Evolutionary conservation across 257 asterid genomes (phyloP).

Genomic region (Ilex asprella): DNA sequence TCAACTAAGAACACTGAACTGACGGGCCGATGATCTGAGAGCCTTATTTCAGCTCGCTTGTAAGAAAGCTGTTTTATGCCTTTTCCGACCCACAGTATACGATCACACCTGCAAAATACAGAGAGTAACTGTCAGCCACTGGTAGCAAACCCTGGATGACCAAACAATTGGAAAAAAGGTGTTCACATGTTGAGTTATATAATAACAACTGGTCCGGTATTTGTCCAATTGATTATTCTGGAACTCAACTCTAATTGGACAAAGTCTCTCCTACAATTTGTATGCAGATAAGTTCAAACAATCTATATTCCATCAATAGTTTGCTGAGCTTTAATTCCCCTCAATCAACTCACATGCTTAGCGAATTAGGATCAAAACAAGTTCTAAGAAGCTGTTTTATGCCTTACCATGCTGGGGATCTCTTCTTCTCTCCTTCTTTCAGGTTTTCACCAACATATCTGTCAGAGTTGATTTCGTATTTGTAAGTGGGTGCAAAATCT

Average conservation of each 20-base stretch:
- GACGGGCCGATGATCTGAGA: constrained; percentile 90
- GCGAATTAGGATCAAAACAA: too few species aligned
- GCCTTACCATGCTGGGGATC: constrained; percentile 93
- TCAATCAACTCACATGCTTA: too few species aligned
- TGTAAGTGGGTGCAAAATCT: constrained; percentile 88
- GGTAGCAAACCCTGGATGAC: too few species aligned
- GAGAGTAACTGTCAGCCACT: background rate
- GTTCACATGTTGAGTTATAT: too few species aligned
- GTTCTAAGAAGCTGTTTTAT: too few species aligned
- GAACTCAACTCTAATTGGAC: background rate
- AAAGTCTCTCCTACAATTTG: too few species aligned
- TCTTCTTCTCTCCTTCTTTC: constrained; percentile 84
- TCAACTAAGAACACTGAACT: constrained; percentile 59
- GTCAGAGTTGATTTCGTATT: constrained; percentile 69
- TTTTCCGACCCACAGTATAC: constrained; percentile 82
- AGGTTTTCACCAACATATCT: constrained; percentile 55
- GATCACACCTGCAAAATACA: constrained; percentile 70
- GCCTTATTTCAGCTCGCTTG: constrained; percentile 50
- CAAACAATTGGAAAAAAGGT: too few species aligned
- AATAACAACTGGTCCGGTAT: background rate
- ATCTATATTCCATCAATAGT: too few species aligned
- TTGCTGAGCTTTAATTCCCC: too few species aligned
- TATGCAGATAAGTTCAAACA: too few species aligned
- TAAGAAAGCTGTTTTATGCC: constrained; percentile 75
- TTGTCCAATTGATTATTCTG: background rate